These are phyloP conservation scores for Irpex sp. DNA, from an alignment of 1,284 basidiomycete genomes.

Conservation along the genomic window DNA sequence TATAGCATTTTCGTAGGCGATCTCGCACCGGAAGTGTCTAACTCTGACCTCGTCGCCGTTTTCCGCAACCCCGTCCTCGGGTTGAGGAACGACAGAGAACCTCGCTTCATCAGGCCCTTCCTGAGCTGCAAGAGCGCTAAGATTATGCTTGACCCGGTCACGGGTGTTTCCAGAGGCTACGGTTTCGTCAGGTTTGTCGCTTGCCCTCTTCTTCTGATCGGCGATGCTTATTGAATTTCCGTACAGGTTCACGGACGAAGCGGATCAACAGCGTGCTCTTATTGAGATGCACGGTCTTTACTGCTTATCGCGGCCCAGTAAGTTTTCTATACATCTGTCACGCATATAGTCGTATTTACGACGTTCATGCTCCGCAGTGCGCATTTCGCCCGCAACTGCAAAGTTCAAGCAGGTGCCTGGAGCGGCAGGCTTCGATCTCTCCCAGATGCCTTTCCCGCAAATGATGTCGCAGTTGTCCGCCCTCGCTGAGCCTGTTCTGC, in stretches of 20 bases:
- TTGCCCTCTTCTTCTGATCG: slow-evolving; percentile 14
- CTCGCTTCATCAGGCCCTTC: slow-evolving; percentile 88
- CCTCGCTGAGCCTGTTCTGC: slow-evolving; percentile 20
- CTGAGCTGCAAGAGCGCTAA: slow-evolving; percentile 92
- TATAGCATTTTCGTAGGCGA: slow-evolving; percentile 94
- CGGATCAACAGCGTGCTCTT: slow-evolving; percentile 88
- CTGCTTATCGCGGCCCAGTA: slow-evolving; percentile 87
- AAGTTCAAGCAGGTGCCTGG: slow-evolving; percentile 77
- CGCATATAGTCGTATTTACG: slow-evolving; percentile 22
- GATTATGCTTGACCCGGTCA: slow-evolving; percentile 91
- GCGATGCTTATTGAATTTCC: slow-evolving; percentile 2
- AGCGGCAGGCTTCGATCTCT: slow-evolving; percentile 51
- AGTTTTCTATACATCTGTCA: slow-evolving; percentile 34
- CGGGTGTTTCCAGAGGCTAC: slow-evolving; percentile 90
- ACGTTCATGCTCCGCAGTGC: slow-evolving; percentile 59
- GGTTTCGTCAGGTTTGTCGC: slow-evolving; percentile 83
- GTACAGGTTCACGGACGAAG: slow-evolving; percentile 84
- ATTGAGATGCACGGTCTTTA: slow-evolving; percentile 92
- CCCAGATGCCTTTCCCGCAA: slow-evolving; percentile 55
- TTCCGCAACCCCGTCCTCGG: slow-evolving; percentile 88
- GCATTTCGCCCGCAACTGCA: slow-evolving; percentile 90
- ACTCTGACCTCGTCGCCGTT: slow-evolving; percentile 90
- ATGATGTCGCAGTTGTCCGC: slow-evolving; percentile 22
- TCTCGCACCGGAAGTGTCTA: slow-evolving; percentile 89
- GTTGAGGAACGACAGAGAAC: slow-evolving; percentile 82